Evolutionary conservation across 257 asterid species (phyloP).

Genomic region (Lithospermum erythrorhizon): DNA sequence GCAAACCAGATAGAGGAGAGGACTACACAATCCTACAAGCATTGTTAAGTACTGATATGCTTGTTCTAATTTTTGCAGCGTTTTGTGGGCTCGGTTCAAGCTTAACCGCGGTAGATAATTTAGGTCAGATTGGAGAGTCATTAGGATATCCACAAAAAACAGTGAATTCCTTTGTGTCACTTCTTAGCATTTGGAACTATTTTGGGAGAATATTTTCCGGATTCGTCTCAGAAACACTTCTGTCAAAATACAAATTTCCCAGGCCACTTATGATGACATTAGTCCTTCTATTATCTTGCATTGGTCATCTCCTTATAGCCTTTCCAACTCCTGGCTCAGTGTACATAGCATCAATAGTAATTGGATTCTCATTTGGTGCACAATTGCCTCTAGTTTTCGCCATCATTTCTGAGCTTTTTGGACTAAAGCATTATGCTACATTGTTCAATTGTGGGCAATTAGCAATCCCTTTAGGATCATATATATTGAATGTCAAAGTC

Average conservation of each 20-base stretch:
- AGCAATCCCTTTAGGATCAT: slow-evolving; percentile 71
- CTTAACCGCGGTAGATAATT: slow-evolving; percentile 64
- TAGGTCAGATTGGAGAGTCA: slow-evolving; percentile 72
- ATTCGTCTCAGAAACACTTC: slow-evolving; percentile 50
- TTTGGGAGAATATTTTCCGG: slow-evolving; percentile 73
- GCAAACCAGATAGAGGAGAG: slow-evolving; percentile 65
- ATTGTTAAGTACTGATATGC: slow-evolving; percentile 52
- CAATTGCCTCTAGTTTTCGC: slow-evolving; percentile 52
- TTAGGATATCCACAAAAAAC: slow-evolving; percentile 65
- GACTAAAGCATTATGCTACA: slow-evolving; percentile 56
- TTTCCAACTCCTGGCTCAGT: slow-evolving; percentile 60
- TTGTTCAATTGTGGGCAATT: slow-evolving; percentile 72
- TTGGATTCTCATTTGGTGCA: slow-evolving; percentile 78
- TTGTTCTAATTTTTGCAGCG: slow-evolving; percentile 47
- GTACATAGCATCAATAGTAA: slow-evolving; percentile 46
- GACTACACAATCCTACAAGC: slow-evolving; percentile 66
- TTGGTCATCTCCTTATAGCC: slow-evolving; percentile 54
- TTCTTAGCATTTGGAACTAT: slow-evolving; percentile 69
- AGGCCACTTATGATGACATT: slow-evolving; percentile 66
- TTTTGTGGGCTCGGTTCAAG: slow-evolving; percentile 71
- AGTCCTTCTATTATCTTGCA: slow-evolving; percentile 46
- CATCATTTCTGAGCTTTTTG: slow-evolving; percentile 62
- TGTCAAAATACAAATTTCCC: slow-evolving; percentile 45
- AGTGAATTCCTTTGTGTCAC: slow-evolving; percentile 47
- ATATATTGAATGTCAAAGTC: slow-evolving; percentile 49